Conservation (phyloP, 768 basidiomycete genomes). For the Sarcodon sp. region DNA sequence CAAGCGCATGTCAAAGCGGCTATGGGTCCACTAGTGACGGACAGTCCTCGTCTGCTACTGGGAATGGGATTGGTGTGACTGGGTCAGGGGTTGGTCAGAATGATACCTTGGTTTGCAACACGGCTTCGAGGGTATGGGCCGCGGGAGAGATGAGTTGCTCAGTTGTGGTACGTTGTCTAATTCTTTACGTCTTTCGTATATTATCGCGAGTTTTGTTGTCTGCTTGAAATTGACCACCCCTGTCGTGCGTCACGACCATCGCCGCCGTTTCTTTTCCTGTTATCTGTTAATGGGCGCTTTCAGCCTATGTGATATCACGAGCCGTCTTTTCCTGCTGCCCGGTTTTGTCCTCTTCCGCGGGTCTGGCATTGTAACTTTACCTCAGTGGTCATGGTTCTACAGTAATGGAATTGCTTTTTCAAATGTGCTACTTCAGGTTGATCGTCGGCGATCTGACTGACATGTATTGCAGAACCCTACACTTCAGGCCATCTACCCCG, state of each 20-base stretch:
- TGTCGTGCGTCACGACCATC: too few relatives aligned
- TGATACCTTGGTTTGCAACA: slow-evolving; percentile 63
- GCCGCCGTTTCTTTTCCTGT: background rate
- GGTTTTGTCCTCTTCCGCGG: too few relatives aligned
- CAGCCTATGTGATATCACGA: background rate
- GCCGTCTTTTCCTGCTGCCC: too few relatives aligned
- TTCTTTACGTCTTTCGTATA: background rate
- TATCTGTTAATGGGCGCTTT: background rate
- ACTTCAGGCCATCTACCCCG: slow-evolving; percentile 62
- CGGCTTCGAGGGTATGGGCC: slow-evolving; percentile 56
- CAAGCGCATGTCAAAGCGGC: slow-evolving; percentile 57
- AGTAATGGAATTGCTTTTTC: background rate
- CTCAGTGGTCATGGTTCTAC: background rate
- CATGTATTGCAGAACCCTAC: slow-evolving; percentile 57
- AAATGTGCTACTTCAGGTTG: too few relatives aligned
- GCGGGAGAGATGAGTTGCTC: slow-evolving; percentile 76
- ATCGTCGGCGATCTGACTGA: background rate
- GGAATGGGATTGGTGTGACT: slow-evolving; percentile 12
- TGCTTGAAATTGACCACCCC: background rate
- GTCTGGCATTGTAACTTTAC: too few relatives aligned
- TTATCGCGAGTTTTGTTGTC: background rate
- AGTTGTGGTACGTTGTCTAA: slow-evolving; percentile 49
- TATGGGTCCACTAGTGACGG: slow-evolving; percentile 28
- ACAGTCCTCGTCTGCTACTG: slow-evolving; percentile 14
- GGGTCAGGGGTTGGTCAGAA: slow-evolving; percentile 29